phyloP scores from a whole-genome alignment of 345 rosid genomes.

The Turritis glabra region DNA sequence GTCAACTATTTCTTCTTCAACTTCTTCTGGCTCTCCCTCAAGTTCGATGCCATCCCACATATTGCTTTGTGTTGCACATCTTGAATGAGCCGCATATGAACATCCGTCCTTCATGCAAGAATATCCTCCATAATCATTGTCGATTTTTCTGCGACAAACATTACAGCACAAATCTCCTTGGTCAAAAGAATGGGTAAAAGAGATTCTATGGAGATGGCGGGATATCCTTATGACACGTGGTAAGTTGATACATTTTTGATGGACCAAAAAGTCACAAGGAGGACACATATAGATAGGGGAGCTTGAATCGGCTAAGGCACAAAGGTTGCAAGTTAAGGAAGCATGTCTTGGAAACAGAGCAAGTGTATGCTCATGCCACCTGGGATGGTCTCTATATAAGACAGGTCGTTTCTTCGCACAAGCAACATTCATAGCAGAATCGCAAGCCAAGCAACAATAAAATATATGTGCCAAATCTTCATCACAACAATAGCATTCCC shows the following conservation, averaged over 20 bases:
- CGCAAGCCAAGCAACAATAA: not conserved
- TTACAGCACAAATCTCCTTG: not conserved
- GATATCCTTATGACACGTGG: not conserved
- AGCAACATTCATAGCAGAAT: not conserved
- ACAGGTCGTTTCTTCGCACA: not conserved
- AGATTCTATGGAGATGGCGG: not conserved
- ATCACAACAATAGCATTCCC: not conserved
- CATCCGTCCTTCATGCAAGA: not conserved
- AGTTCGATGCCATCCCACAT: not conserved
- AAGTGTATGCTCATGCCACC: not conserved
- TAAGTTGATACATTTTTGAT: not conserved
- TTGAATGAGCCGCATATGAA: not conserved
- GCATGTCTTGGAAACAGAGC: not conserved
- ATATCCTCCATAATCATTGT: not conserved
- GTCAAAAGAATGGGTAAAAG: not conserved
- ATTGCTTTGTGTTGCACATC: not conserved
- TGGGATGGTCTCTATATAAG: not conserved
- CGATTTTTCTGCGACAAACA: not conserved
- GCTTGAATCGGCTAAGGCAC: not conserved
- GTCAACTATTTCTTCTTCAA: too few species aligned
- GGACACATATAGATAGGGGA: not conserved
- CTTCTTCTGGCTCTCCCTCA: not conserved
- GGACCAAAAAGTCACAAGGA: not conserved
- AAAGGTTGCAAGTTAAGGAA: not conserved
- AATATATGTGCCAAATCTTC: fast-evolving